These are phyloP conservation scores for Arthromyces matolae DNA, from an alignment of 768 basidiomycete species.

Conservation along the genomic window DNA sequence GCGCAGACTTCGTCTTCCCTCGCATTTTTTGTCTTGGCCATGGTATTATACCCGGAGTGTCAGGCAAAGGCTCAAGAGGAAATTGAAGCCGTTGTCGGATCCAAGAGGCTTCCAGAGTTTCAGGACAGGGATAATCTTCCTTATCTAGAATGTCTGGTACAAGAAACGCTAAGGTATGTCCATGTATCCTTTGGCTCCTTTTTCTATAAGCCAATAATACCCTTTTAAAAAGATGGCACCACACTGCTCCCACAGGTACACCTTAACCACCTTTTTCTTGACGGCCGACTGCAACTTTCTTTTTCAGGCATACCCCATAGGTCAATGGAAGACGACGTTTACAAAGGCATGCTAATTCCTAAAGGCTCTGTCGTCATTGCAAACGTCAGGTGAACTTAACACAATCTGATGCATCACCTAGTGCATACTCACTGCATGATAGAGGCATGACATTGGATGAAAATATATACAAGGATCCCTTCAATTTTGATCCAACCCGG, in stretches of 20 bases:
- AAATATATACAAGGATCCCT: slow-evolving; percentile 9
- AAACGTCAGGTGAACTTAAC: slow-evolving; percentile 4
- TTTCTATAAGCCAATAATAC: not conserved
- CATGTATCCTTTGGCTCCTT: too few relatives aligned
- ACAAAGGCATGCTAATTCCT: slow-evolving; percentile 13
- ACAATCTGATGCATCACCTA: too few relatives aligned
- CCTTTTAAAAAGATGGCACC: not conserved
- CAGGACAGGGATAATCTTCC: slow-evolving; percentile 17
- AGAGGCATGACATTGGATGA: slow-evolving; percentile 13
- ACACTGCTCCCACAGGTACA: not conserved
- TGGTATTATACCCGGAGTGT: slow-evolving; percentile 22
- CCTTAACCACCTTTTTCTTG: too few relatives aligned
- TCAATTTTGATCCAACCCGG: slow-evolving; percentile 10
- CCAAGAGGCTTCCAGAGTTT: slow-evolving; percentile 20
- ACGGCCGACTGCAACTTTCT: not conserved
- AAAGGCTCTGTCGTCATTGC: slow-evolving; percentile 9
- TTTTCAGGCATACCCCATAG: slow-evolving; percentile 1
- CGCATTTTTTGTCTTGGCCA: slow-evolving; percentile 22
- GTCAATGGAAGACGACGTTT: slow-evolving; percentile 10
- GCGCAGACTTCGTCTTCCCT: slow-evolving; percentile 19
- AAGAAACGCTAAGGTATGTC: slow-evolving; percentile 10
- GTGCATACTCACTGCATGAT: not conserved
- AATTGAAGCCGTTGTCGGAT: slow-evolving; percentile 22
- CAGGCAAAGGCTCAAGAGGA: slow-evolving; percentile 25
- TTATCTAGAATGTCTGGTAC: slow-evolving; percentile 17